Evolutionary conservation across 2,329 filamentous ascomycete species (phyloP), one percentile per base, ranked within the genome.

Genomic region (Penicillium sp.): DNA sequence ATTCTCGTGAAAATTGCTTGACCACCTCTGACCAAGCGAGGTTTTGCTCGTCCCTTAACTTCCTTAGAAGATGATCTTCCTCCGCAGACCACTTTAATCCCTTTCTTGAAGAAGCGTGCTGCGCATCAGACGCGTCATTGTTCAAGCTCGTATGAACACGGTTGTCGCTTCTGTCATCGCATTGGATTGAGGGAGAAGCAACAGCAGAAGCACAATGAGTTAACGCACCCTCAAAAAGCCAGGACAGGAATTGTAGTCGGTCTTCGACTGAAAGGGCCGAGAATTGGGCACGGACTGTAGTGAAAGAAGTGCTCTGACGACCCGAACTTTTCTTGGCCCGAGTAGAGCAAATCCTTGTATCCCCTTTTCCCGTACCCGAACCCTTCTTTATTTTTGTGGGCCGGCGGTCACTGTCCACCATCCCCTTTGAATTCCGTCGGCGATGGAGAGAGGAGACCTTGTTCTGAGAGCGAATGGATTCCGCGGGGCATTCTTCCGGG

Each of bases 21-120:
- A 35, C 46, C 50, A 63, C 61, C 38, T 63, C 60, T 38, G 60
- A 57, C 61, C 57, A 62, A 40, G 57, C 20, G n/a, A 59, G 61
- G 8, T 58, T 53, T 50, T 62, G 14, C 46, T 61, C 53, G 14
- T 59, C 57, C 32, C 53, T 62, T 10, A 63, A 56, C 22, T 58
- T 55, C 45, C 59, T 43, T 20, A 62, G 32, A 31, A 62, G 31
- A 24, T 31, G 42, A 47, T 22, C 43, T 43, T 63, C 59, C 37
- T 63, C 59, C 29, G n/a, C n/a, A 13, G 49, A 63, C 59, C 52
- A 63, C 20, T 35, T 47, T 43, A 63, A 29, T 26, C 59, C 55
- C 42, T 60, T 61, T 49, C 59, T 59, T 26, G 53, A 53, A 31
- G 40, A 45, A 13, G 46, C n/a, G 31, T 43, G 32, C 47, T 44